Evolutionary conservation across 768 basidiomycete species (phyloP).

Genomic region (Trichaptum fuscoviolaceum): DNA sequence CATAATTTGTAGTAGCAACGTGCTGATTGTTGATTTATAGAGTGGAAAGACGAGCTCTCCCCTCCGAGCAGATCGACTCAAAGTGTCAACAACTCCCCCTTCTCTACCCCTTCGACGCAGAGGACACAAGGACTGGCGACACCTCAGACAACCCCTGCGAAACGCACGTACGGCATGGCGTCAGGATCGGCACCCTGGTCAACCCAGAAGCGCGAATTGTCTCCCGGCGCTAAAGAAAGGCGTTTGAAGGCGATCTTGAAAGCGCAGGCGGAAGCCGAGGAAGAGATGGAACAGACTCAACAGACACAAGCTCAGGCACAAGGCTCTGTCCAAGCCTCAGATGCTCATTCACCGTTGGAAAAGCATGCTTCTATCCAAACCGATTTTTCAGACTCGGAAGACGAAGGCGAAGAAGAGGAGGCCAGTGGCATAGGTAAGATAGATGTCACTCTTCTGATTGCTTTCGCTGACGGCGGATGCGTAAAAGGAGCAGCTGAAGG

Average conservation of each 20-base stretch:
- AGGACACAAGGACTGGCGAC: not conserved
- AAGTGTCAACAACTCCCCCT: not conserved
- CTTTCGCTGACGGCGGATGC: not conserved
- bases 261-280: not conserved
- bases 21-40: not conserved
- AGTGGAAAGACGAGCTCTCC: not conserved
- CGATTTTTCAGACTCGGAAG: not conserved
- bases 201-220: not conserved
- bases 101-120: not conserved
- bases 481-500: not conserved
- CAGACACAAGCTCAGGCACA: not conserved
- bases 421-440: not conserved
- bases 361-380: not conserved
- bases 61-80: not conserved
- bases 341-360: not conserved
- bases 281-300: not conserved
- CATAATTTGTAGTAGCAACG: no score
- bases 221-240: not conserved
- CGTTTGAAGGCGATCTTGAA: not conserved
- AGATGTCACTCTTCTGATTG: not conserved
- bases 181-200: not conserved
- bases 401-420: not conserved
- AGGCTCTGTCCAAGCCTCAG: no score
- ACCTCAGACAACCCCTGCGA: not conserved
- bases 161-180: not conserved